Evolutionary conservation across 2,329 filamentous ascomycete genomes (phyloP).

Genomic region (Hypoxylon sp.): DNA sequence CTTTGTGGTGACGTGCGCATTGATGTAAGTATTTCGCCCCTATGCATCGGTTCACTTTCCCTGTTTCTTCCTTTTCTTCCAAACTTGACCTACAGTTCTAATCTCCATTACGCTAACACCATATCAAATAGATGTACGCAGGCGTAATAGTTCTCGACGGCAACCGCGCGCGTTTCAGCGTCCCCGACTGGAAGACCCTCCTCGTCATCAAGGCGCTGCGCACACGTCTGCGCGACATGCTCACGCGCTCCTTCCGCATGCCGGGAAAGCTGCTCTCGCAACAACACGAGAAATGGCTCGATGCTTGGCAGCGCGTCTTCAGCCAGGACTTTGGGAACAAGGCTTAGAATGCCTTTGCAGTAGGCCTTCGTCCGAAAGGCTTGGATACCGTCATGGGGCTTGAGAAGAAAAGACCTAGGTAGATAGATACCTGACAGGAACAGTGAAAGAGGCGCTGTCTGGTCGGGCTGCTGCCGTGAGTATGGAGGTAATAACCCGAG

Average conservation of each 20-base stretch:
- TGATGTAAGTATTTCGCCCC: slow-evolving; percentile 63
- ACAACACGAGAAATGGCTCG: slow-evolving; percentile 77
- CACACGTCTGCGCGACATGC: slow-evolving; percentile 75
- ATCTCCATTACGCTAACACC: slow-evolving; percentile 7
- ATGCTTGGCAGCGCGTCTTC: slow-evolving; percentile 77
- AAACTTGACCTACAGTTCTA: background rate
- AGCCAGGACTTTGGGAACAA: slow-evolving; percentile 53
- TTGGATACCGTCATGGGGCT: slow-evolving; percentile 9
- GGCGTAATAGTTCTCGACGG: slow-evolving; percentile 88
- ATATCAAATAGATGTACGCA: slow-evolving; percentile 73
- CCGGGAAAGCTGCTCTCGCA: slow-evolving; percentile 69
- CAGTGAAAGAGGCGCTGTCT: too few relatives aligned
- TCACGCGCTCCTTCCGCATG: slow-evolving; percentile 74
- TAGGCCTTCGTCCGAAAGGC: too few relatives aligned
- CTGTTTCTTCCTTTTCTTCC: background rate
- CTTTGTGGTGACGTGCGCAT: slow-evolving; percentile 90
- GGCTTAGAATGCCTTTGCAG: slow-evolving; percentile 15
- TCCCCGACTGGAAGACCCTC: slow-evolving; percentile 89
- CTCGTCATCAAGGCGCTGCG: slow-evolving; percentile 87
- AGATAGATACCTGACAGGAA: too few relatives aligned
- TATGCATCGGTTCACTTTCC: background rate
- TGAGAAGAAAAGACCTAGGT: background rate
- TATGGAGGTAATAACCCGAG: too few relatives aligned
- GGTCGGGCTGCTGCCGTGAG: too few relatives aligned
- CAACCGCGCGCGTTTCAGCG: slow-evolving; percentile 83